These are phyloP conservation scores for Dothideomycetes sp. DNA, from an alignment of 2,329 filamentous ascomycete genomes.

Conservation along the genomic window DNA sequence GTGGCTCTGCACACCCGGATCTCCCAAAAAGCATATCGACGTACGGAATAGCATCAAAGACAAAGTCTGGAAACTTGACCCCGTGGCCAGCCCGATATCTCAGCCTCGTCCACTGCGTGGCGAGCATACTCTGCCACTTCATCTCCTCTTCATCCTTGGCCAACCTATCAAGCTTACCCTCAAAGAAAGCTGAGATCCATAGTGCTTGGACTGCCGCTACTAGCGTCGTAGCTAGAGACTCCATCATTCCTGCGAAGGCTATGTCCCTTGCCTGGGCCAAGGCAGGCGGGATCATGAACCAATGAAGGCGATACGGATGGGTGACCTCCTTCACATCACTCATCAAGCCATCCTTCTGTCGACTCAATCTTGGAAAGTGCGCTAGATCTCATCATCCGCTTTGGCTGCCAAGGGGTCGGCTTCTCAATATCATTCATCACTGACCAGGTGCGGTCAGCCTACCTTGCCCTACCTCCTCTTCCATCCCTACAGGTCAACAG, in stretches of 20 bases:
- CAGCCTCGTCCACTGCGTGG: constrained; percentile 59
- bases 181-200: constrained; percentile 52
- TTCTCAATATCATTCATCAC: too few relatives aligned
- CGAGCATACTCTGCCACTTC: constrained; percentile 38
- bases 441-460: too few relatives aligned
- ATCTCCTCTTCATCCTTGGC: constrained; percentile 28
- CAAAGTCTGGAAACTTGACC: constrained; percentile 53
- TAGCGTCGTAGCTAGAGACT: constrained; percentile 24
- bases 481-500: too few relatives aligned
- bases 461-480: too few relatives aligned
- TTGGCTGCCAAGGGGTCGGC: constrained; percentile 10
- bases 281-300: constrained; percentile 31
- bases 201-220: constrained; percentile 29
- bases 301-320: constrained; percentile 19
- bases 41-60: constrained; percentile 68
- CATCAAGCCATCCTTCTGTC: constrained; percentile 31
- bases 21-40: constrained; percentile 55
- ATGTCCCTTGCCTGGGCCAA: constrained; percentile 21
- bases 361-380: constrained; percentile 41
- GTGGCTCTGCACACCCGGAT: constrained; percentile 49
- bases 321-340: not conserved
- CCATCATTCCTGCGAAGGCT: constrained; percentile 29
- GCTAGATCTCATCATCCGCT: constrained; percentile 39
- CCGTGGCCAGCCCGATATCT: constrained; percentile 58
- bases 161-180: constrained; percentile 32